Evolutionary conservation across 345 rosid genomes (phyloP), one percentile per base, ranked within the genome.

Genomic region (Euclidium syriacum): DNA sequence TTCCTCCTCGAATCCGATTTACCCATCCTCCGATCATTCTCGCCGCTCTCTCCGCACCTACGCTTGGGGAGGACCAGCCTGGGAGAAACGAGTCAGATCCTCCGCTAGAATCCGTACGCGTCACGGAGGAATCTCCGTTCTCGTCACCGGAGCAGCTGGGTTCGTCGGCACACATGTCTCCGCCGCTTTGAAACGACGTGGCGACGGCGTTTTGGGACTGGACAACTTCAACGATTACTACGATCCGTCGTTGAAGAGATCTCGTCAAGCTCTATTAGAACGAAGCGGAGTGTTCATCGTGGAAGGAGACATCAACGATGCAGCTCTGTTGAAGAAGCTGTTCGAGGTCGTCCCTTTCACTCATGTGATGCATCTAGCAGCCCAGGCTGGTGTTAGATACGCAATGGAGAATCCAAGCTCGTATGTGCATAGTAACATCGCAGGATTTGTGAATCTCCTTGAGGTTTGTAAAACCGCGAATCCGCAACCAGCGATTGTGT

Each of bases 121-220:
- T 10, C 65, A 57, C 35, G 83, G 81, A 1, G 4, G 81, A 1
- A 3, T 60, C 39, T 64, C 70, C 17, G 79, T 81, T 6, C 73
- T 81, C 23, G 86, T 79, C 49, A 81, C 86, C 9, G 86, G 86
- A 0, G 86, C 81, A n/a, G 83, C 83, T 16, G 83, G 86, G 12
- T 81, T 79, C 50, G 81, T 81, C 27, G 86, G 86, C 4, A 77
- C 80, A 11, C 86, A 81, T 29, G 83, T 79, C 0, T 72, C 81
- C 5, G 42, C 78, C 1, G 81, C 83, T 2, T 47, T 81, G 8
- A 75, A 75, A 10, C 69, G 78, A 4, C 86, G 86, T 0, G 86
- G 83, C 0, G 77, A 81, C 40, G 86, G 83, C 40, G 80, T 79
- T 8, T 68, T 81, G 0, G 86, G 86, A 0, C 65, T 81, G 0